A percentile compares a stretch with the other conserved stretches of the same genome.
phyloP scores from a whole-genome alignment of 2,329 filamentous ascomycete genomes.

The Elsinoe ampelina region DNA sequence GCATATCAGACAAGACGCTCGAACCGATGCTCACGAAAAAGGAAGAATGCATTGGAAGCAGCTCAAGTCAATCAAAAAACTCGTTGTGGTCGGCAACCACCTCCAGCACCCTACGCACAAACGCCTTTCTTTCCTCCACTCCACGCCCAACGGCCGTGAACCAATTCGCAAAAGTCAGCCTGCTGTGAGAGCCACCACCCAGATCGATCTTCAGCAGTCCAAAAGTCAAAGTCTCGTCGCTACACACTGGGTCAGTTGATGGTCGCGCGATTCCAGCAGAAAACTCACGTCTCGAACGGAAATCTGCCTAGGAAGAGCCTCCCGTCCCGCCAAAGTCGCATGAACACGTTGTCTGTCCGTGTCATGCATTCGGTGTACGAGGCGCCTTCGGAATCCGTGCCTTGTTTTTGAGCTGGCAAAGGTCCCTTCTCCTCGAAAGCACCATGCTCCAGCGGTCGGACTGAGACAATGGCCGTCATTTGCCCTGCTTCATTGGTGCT shows the following conservation, averaged over 20 bases:
- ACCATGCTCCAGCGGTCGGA: too few relatives aligned
- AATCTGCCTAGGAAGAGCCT: background rate
- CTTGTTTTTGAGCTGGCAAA: background rate
- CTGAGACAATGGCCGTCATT: too few relatives aligned
- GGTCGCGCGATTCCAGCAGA: too few relatives aligned
- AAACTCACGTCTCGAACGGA: background rate
- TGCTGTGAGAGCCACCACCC: background rate
- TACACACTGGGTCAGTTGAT: background rate
- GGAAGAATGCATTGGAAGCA: too few relatives aligned
- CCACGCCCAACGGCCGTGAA: background rate
- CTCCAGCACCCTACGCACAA: background rate
- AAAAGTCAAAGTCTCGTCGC: background rate
- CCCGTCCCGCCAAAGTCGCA: conserved; percentile 2
- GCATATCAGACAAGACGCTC: too few relatives aligned
- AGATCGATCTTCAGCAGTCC: background rate
- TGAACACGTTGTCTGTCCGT: background rate
- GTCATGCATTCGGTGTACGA: background rate
- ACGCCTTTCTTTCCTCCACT: background rate
- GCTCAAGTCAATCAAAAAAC: too few relatives aligned
- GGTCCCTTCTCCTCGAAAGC: too few relatives aligned
- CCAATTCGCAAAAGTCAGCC: background rate
- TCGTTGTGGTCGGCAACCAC: background rate
- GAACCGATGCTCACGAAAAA: too few relatives aligned
- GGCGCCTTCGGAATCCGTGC: background rate
- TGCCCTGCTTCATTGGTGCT: too few relatives aligned